Evolutionary conservation across 495 filamentous ascomycete species (phyloP), one percentile per base, ranked within the genome.

Genomic region (Pyrenula massariospora): DNA sequence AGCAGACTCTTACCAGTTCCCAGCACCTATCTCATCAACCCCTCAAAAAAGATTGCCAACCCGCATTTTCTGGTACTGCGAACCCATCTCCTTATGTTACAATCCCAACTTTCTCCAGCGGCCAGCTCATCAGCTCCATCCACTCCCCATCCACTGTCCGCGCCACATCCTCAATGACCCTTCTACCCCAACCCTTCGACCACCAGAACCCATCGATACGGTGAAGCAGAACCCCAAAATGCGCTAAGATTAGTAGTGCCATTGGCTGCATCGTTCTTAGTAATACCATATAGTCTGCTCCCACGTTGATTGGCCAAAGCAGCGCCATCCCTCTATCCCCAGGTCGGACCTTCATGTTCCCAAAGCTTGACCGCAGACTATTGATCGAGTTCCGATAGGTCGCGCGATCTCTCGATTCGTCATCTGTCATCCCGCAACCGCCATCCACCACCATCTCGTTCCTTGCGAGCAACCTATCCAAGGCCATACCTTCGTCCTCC

Each of bases 211-310:
- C 59, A 36, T 72, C 59, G 22, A 74, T 53, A 54, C 63, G 63
- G 52, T 73, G 66, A 24, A 81, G 61, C 10, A 77, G 57, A 22
- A 76, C 68, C 51, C 68, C 76, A 64, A 73, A 78, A 54, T 78
- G 70, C 0, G 71, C 72, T 22, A 81, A 59, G 56, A 81, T 66
- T 3, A 76, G 67, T 22, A 81, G 60, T 1, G 84, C 78, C 36
- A 84, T 68, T 0, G 84, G 81, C 12, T 77, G 71, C 12, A 66
- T 72, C 56, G 77, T 65, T 2, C 73, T 73, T 0, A 83, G 70
- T 25, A 79, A 67, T 5, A 73, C 69, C 53, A 82, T 62, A 60
- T 80, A 85, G 5, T 69, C 60, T 0, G 68, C 57, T 1, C 74
- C 73, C 15, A 83, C 58, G 47, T 73, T 76, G 23, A 83, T 75